Percentiles rank a stretch among this genome's conserved stretches.
These are phyloP conservation scores for Cytospora chrysosperma DNA, from an alignment of 2,329 filamentous ascomycete species.

Conservation along the genomic window DNA sequence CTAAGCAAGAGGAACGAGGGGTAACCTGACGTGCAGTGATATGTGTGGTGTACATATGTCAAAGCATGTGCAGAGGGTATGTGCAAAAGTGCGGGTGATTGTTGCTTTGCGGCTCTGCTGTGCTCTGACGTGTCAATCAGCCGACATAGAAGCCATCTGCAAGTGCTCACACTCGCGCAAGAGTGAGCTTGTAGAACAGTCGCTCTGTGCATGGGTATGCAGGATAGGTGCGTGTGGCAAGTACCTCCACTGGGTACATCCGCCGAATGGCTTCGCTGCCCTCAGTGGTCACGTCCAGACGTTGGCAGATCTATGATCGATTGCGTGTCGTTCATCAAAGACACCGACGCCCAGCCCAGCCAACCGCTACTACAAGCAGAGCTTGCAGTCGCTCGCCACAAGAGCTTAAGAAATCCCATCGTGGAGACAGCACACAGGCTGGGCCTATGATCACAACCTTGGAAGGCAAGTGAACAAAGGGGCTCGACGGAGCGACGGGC, in stretches of 20 bases:
- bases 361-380: background rate
- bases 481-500: background rate
- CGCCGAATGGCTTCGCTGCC: constrained; percentile 15
- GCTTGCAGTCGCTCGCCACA: background rate
- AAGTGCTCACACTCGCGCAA: constrained; percentile 11
- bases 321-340: background rate
- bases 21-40: constrained; percentile 11
- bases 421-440: background rate
- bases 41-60: constrained; percentile 2
- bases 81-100: constrained; percentile 4
- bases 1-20: constrained; percentile 9
- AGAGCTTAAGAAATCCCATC: background rate
- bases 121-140: constrained; percentile 25
- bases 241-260: constrained; percentile 8
- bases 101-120: constrained; percentile 24
- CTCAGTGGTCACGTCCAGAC: background rate
- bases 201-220: background rate
- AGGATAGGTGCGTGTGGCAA: constrained; percentile 5
- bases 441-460: background rate
- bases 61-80: constrained; percentile 5
- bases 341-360: background rate
- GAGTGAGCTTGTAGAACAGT: background rate
- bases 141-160: constrained; percentile 21
- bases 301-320: background rate
- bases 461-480: background rate